Percentiles rank a stretch among this genome's conserved stretches.
Evolutionary conservation across 129 eudicot genomes (phyloP).

Genomic region (Flaveria linearis): DNA sequence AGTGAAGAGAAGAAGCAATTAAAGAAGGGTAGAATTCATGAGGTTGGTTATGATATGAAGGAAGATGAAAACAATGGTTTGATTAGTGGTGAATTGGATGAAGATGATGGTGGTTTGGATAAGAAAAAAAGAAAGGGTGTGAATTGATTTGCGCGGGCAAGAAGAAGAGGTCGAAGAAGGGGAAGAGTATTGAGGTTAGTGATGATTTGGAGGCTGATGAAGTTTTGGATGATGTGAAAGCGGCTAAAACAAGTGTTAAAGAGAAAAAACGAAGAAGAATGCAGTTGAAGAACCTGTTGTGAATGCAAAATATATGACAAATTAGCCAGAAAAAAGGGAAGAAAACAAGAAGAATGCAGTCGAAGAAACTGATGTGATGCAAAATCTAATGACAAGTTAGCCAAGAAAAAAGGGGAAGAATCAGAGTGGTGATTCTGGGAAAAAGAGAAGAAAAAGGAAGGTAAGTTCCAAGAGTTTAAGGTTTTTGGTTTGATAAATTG

Average conservation of each 20-base stretch:
- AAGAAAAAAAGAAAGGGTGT: slow-evolving; percentile 36
- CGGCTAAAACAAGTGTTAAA: slow-evolving; percentile 9
- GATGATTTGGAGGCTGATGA: slow-evolving; percentile 10
- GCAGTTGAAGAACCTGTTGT: too few relatives aligned
- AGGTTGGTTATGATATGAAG: neutral
- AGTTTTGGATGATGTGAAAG: slow-evolving; percentile 22
- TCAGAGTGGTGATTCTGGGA: slow-evolving; percentile 24
- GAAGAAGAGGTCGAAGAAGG: slow-evolving; percentile 19
- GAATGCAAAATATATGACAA: too few relatives aligned
- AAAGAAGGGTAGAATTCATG: slow-evolving; percentile 34
- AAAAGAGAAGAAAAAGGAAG: slow-evolving; percentile 43
- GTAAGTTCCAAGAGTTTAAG: slow-evolving; percentile 28
- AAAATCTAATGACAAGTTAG: slow-evolving; percentile 21
- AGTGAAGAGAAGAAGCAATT: slow-evolving; percentile 5
- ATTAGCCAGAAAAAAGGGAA: too few relatives aligned
- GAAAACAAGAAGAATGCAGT: slow-evolving; percentile 27
- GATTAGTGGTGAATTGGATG: slow-evolving; percentile 20
- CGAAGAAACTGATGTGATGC: neutral
- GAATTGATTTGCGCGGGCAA: slow-evolving; percentile 11
- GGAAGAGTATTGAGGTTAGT: slow-evolving; percentile 21
- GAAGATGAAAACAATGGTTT: slow-evolving; percentile 5
- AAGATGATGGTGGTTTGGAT: slow-evolving; percentile 15
- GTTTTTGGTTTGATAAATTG: slow-evolving; percentile 16
- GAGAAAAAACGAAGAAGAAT: too few relatives aligned
- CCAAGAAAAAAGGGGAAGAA: slow-evolving; percentile 36